Base-by-base conservation (phyloP, 2,329 filamentous ascomycete genomes). In the Pleomassaria siparia region DNA sequence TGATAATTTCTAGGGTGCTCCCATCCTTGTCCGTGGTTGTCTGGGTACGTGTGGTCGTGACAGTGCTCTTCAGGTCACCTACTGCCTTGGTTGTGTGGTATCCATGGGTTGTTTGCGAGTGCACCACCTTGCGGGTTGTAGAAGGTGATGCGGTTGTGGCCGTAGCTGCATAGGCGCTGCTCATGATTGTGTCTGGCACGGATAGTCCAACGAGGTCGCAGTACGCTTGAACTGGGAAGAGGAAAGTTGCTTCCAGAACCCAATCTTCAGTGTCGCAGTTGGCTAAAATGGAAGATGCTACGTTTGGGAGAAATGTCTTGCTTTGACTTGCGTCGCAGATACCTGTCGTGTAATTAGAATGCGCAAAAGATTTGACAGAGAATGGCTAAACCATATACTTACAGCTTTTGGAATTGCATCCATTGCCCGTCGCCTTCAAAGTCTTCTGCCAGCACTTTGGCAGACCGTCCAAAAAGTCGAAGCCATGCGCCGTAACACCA, bases 241-340 rank as follows among this genome's bases (percentile, higher is more conserved):
- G 49, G 41, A 66, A 52, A 35, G 45, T 45, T 15, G 58, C 32
- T 4, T 56, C 43, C 28, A 63, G 39, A 2, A 44, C 44, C 43
- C 40, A 53, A 3, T 54, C 51, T 10, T 54, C 47, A 2, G 44
- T 49, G 8, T 56, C 49, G 50, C 62, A 65, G 15, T 45, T 44
- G 9, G 35, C 40, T 8, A 44, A 46, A n/a, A 51, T 49, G 47
- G 61, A 64, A 21, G 56, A 48, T 36, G 60, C 53, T 1, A 55
- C 55, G 43, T 36, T 44, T 37, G 53, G 40, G 6, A 65, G 55
- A 47, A 57, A 63, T 9, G 44, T 49, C 16, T 44, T 47, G 50
- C 44, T 46, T 37, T 59, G 40, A 35, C 56, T 58, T 3, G 57
- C 53, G 9, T 61, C 49, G 55, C 60, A 65, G 28, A 66, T 59